A percentile compares a stretch with the other conserved stretches of the same genome.
phyloP scores from a whole-genome alignment of 441 rosid genomes.

The Eruca vesicaria region DNA sequence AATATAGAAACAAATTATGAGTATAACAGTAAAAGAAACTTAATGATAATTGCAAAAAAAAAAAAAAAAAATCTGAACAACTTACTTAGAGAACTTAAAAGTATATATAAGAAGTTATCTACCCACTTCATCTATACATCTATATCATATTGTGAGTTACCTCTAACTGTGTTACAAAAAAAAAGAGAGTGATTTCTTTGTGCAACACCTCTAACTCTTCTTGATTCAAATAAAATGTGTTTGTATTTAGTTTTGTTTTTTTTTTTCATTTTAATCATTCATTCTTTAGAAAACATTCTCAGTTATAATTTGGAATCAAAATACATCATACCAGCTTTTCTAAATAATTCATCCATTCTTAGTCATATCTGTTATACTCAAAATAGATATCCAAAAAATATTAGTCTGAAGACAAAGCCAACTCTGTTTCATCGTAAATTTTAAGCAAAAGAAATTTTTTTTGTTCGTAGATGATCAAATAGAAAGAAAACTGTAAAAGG shows the following conservation, averaged over 20 bases:
- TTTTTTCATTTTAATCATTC: background rate
- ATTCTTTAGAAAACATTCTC: too few species aligned
- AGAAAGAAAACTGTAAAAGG: background rate
- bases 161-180: too few species aligned
- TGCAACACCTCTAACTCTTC: background rate
- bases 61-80: background rate
- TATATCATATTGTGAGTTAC: background rate
- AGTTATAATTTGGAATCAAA: background rate
- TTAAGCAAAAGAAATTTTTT: too few species aligned
- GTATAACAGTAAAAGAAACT: background rate
- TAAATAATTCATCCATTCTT: background rate
- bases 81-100: background rate
- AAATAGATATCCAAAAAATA: background rate
- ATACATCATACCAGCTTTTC: background rate
- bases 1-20: background rate
- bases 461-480: background rate
- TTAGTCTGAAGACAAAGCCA: background rate
- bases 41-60: background rate
- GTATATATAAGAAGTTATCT: background rate
- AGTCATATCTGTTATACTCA: background rate
- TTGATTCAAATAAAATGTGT: background rate
- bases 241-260: background rate
- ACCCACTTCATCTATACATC: background rate
- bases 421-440: too few species aligned
- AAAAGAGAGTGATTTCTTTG: too few species aligned